Evolutionary conservation across 495 filamentous ascomycete genomes (phyloP), one percentile per base, ranked within the genome.

Genomic region (Podospora fimiseda): DNA sequence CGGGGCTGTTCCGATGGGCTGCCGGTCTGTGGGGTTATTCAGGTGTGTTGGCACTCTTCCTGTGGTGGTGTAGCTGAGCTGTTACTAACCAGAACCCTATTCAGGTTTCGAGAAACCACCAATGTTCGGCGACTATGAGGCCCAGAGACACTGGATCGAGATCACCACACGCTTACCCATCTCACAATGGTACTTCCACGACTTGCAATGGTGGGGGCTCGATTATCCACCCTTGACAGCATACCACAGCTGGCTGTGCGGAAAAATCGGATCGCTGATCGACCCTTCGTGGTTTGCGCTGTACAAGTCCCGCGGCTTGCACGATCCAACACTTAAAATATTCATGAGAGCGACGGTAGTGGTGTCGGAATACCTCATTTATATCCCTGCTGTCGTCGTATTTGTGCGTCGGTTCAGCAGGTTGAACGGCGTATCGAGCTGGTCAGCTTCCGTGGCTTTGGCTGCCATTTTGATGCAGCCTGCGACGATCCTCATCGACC

Each of bases 61-160:
- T 9, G 3, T 5, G 15, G 19, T 19, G 8, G 22, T 42, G 52
- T 41, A 2, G n/a, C 20, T 37, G 18, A 15, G 43, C 24, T 33
- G 33, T 39, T 27, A 18, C 21, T 59, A 47, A 53, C 43, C 18
- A 21, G 15, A 30, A 0, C 5, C 27, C 5, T 6, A 33, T 33
- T 11, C 50, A 90, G 89, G 90, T 44, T 88, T 84, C 56, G 70
- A 84, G 55, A 81, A 82, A 38, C 90, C 90, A 2, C 93, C 93
- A 14, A 91, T 96, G 84, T 84, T 94, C 60, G 93, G 93, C 48
- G 93, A 98, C 67, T 96, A 96, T 65, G 93, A 98, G 68, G 93
- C 94, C 6, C 93, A 98, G 66, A 70, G 93, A 59, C 93, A 98
- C 62, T 98, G 93, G 93, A 96, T 97, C 92, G 93, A 97, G 61